Evolutionary conservation across 2,329 filamentous ascomycete species (phyloP).

Genomic region (Aspergillus neoniger): DNA sequence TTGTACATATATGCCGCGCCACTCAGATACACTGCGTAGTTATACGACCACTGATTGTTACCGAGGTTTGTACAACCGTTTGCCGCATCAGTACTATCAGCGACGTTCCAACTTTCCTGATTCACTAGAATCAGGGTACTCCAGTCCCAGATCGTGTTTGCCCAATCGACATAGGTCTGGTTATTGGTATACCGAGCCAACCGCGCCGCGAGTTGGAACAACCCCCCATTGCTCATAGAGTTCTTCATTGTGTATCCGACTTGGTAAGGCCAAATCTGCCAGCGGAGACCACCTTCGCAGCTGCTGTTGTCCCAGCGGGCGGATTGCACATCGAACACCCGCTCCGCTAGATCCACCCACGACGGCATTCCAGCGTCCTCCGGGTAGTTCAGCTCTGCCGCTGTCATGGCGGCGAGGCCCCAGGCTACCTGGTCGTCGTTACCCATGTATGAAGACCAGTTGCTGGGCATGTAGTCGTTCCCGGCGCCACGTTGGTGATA

Average conservation of each 20-base stretch:
- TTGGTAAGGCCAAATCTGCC: slow-evolving; percentile 20
- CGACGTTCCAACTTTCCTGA: slow-evolving; percentile 48
- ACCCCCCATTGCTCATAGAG: slow-evolving; percentile 17
- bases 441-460: slow-evolving; percentile 39
- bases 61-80: slow-evolving; percentile 52
- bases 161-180: slow-evolving; percentile 56
- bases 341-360: slow-evolving; percentile 73
- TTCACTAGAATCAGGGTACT: slow-evolving; percentile 49
- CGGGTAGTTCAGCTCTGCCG: slow-evolving; percentile 72
- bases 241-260: slow-evolving; percentile 19
- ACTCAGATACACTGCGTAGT: slow-evolving; percentile 54
- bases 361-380: slow-evolving; percentile 66
- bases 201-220: slow-evolving; percentile 19
- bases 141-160: slow-evolving; percentile 63
- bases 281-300: slow-evolving; percentile 67
- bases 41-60: slow-evolving; percentile 57
- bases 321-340: slow-evolving; percentile 74
- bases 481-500: slow-evolving; percentile 70
- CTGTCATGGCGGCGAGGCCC: slow-evolving; percentile 74
- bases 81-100: slow-evolving; percentile 53
- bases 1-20: slow-evolving; percentile 59
- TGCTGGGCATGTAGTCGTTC: slow-evolving; percentile 72
- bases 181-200: slow-evolving; percentile 20
- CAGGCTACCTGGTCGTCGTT: slow-evolving; percentile 69
- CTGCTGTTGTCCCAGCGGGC: slow-evolving; percentile 65